Evolutionary conservation across 1,284 basidiomycete species (phyloP).

Genomic region (Cutaneotrichosporon cavernicola): DNA sequence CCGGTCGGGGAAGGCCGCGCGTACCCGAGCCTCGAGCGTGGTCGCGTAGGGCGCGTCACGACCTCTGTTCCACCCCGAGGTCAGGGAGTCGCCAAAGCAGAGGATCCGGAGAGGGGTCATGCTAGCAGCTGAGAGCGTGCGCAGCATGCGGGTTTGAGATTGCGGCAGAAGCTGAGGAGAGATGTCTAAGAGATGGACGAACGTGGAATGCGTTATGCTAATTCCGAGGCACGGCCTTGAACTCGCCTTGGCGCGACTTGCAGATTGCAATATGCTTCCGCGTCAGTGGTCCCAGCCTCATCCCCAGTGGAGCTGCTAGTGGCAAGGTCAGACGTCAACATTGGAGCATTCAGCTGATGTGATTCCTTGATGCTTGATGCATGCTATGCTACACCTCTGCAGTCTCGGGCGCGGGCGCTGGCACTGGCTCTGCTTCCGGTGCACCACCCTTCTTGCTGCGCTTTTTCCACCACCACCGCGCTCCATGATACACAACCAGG

Average conservation of each 20-base stretch:
- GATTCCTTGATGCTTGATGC: conserved; percentile 1
- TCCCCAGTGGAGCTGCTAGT: no score
- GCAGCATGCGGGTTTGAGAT: neutral
- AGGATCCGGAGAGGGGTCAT: conserved; percentile 14
- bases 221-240: no score
- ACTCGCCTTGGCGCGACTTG: no score
- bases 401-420: no score
- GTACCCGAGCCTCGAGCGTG: no score
- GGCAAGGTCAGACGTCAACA: no score
- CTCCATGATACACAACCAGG: conserved; percentile 35
- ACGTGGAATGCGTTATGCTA: no score
- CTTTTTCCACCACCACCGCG: conserved; percentile 25
- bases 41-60: neutral
- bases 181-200: no score
- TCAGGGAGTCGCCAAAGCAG: conserved; percentile 21
- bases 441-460: neutral
- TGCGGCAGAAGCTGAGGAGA: neutral
- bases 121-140: neutral
- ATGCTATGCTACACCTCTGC: neutral
- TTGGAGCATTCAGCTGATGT: neutral
- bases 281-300: no score
- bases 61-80: neutral
- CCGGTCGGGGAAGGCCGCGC: conserved; percentile 7
- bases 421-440: no score
- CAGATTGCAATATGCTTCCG: no score